A percentile compares a stretch with the other conserved stretches of the same genome.
Conservation (phyloP, 2,329 filamentous ascomycete species). For the Sclerotiophoma versabilis region DNA sequence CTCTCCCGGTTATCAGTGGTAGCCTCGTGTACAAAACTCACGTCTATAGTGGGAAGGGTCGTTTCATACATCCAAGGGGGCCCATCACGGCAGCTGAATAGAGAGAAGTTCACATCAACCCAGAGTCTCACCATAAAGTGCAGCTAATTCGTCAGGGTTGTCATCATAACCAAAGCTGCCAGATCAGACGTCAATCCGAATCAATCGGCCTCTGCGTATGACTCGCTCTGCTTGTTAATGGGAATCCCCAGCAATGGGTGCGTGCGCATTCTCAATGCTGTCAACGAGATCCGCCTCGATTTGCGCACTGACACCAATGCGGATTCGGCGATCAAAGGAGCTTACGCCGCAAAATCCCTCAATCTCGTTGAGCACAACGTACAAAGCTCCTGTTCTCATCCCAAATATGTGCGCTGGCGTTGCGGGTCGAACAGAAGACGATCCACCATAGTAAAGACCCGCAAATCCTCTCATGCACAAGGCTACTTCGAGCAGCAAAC, state of each 20-base stretch:
- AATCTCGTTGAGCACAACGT: background rate
- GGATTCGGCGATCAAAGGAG: constrained; percentile 1
- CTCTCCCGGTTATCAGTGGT: constrained; percentile 13
- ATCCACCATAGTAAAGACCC: background rate
- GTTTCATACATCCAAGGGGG: constrained; percentile 33
- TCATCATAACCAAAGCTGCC: background rate
- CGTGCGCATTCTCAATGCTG: background rate
- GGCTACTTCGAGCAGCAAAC: background rate
- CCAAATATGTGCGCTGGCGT: background rate
- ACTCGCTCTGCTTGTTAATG: background rate
- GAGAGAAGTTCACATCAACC: constrained; percentile 27
- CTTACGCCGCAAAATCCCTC: background rate
- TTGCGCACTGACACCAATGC: constrained; percentile 4
- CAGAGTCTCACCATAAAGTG: background rate
- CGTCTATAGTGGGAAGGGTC: constrained; percentile 21
- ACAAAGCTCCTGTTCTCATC: background rate
- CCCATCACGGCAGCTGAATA: constrained; percentile 39
- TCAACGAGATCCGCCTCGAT: constrained; percentile 12
- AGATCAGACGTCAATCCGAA: background rate
- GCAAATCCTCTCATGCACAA: background rate
- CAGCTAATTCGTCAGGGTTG: background rate
- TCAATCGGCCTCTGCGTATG: background rate
- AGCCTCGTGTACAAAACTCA: constrained; percentile 25
- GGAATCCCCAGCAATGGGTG: background rate
- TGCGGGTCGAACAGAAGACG: background rate